Conservation (phyloP, 208 protist species). For the Leishmania tropica region DNA sequence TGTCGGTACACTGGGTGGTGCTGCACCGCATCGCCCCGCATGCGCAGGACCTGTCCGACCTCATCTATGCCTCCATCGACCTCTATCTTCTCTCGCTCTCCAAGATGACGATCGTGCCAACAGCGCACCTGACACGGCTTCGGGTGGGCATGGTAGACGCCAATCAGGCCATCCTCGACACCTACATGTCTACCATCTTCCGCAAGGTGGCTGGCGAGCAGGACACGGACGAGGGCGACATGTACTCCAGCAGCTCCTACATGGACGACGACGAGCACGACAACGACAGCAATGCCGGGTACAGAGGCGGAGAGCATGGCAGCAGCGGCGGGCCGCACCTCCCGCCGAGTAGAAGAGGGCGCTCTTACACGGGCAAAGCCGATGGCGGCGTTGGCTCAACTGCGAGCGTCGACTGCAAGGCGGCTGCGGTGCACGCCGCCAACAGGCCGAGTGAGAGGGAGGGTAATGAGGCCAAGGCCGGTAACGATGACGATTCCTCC, state of each 20-base stretch:
- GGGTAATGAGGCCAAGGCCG: background rate
- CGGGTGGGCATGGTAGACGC: constrained; percentile 80
- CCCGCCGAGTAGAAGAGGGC: background rate
- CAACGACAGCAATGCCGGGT: background rate
- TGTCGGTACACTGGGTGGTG: constrained; percentile 91
- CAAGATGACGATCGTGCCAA: constrained; percentile 79
- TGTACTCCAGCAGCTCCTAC: constrained; percentile 8
- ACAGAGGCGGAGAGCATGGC: constrained; percentile 1
- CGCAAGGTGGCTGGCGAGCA: constrained; percentile 66
- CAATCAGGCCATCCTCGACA: constrained; percentile 72
- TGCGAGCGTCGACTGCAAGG: background rate
- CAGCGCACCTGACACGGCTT: constrained; percentile 78
- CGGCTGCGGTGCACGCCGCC: background rate
- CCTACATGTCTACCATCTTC: constrained; percentile 84
- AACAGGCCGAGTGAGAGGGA: background rate
- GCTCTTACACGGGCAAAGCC: background rate
- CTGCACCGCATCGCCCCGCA: constrained; percentile 85
- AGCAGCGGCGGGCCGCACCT: background rate
- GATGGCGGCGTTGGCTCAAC: background rate
- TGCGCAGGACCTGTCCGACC: constrained; percentile 80
- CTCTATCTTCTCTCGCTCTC: constrained; percentile 80
- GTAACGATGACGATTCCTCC: background rate
- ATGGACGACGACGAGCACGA: constrained; percentile 25
- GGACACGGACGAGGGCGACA: constrained; percentile 37
- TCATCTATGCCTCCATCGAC: constrained; percentile 83